These are phyloP conservation scores for Cercospora brassicicola DNA, from an alignment of 2,329 filamentous ascomycete species.

Conservation along the genomic window DNA sequence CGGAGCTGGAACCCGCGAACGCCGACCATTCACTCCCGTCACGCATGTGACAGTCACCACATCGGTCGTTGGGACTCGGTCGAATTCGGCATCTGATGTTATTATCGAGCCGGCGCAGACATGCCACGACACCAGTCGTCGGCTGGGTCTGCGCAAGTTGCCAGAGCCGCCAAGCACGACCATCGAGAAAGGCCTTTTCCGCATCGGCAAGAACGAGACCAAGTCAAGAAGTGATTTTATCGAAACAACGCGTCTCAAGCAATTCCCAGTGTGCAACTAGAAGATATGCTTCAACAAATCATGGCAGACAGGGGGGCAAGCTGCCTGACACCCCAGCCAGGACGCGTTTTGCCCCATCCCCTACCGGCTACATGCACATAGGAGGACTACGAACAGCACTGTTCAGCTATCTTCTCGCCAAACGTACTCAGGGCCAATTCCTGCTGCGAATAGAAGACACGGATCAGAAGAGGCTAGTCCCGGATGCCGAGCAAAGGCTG, in stretches of 20 bases:
- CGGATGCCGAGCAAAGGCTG: constrained; percentile 74
- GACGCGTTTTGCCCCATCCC: constrained; percentile 91
- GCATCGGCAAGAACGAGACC: background rate
- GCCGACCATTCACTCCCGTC: constrained; percentile 2
- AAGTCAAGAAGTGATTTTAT: background rate
- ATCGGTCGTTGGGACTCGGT: background rate
- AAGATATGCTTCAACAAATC: constrained; percentile 13
- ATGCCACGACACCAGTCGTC: background rate
- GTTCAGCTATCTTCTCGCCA: constrained; percentile 93
- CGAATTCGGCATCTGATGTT: constrained; percentile 1
- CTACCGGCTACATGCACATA: constrained; percentile 89
- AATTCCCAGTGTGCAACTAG: background rate
- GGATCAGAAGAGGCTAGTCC: constrained; percentile 81
- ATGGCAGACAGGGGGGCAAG: constrained; percentile 28
- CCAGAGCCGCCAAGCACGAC: constrained; percentile 13
- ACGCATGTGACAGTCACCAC: constrained; percentile 8
- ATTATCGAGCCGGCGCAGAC: background rate
- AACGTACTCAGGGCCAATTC: constrained; percentile 84
- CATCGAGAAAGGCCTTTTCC: constrained; percentile 8
- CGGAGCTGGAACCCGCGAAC: background rate
- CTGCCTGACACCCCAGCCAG: constrained; percentile 62
- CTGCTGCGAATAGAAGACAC: constrained; percentile 92
- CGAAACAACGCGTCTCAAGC: background rate
- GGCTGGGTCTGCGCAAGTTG: constrained; percentile 31
- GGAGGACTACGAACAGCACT: constrained; percentile 88